These are phyloP conservation scores for Podospora pseudoanserina DNA, from an alignment of 495 filamentous ascomycete genomes.

Conservation along the genomic window DNA sequence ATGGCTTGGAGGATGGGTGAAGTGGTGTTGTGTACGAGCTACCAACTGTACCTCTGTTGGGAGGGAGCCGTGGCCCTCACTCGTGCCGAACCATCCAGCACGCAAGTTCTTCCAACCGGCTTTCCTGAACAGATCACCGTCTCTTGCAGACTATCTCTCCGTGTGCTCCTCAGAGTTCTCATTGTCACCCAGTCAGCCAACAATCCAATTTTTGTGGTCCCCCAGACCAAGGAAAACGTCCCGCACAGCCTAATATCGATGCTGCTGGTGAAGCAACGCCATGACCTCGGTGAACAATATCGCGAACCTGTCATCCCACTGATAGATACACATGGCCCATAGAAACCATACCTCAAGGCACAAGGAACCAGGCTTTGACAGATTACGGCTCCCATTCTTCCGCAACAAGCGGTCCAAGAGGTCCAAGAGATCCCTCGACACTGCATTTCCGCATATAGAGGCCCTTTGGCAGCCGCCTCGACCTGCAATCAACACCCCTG, in stretches of 20 bases:
- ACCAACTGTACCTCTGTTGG: background rate
- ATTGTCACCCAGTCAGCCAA: background rate
- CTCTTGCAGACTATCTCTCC: background rate
- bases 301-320: background rate
- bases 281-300: background rate
- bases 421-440: background rate
- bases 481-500: background rate
- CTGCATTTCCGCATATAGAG: too few species aligned
- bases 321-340: background rate
- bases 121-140: background rate
- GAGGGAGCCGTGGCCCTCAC: background rate
- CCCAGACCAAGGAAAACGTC: background rate
- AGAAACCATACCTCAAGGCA: background rate
- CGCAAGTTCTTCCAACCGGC: too few species aligned
- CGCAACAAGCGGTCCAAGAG: background rate
- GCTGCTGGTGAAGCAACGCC: background rate
- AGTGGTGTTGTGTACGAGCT: too few species aligned
- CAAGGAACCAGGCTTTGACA: background rate
- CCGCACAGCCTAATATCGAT: background rate
- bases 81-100: background rate
- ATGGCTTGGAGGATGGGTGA: background rate
- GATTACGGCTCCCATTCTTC: background rate
- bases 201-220: background rate
- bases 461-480: too few species aligned
- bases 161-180: background rate